Evolutionary conservation across 2,329 filamentous ascomycete genomes (phyloP).

Genomic region (Aspergillus luchuensis): DNA sequence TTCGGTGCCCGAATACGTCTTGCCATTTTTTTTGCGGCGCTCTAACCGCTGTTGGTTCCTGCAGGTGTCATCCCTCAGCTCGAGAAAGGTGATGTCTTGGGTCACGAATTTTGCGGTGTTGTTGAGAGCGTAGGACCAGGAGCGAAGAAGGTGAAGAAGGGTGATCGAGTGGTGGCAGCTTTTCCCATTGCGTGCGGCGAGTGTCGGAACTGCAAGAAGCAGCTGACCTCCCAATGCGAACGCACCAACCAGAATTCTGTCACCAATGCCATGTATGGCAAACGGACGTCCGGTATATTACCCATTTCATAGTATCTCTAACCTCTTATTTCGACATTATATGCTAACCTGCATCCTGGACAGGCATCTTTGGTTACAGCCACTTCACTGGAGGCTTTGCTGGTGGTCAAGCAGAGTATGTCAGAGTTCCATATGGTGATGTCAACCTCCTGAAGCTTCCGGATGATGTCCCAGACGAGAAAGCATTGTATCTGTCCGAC

Average conservation of each 20-base stretch:
- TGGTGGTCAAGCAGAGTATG: slow-evolving; percentile 84
- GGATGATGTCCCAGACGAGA: slow-evolving; percentile 79
- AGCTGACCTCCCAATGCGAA: slow-evolving; percentile 77
- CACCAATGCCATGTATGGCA: slow-evolving; percentile 75
- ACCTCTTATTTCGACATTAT: not conserved
- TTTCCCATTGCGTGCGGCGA: slow-evolving; percentile 74
- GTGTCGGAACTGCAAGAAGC: slow-evolving; percentile 78
- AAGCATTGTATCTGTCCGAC: slow-evolving; percentile 78
- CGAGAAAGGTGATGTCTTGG: slow-evolving; percentile 66
- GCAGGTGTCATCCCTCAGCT: slow-evolving; percentile 57
- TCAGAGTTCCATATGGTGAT: slow-evolving; percentile 77
- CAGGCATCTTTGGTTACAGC: slow-evolving; percentile 68
- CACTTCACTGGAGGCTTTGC: slow-evolving; percentile 83
- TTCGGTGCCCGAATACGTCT: too few relatives aligned
- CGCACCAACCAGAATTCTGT: slow-evolving; percentile 74
- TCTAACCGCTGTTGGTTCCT: slow-evolving; percentile 14
- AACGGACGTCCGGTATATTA: slow-evolving; percentile 65
- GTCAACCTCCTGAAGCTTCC: slow-evolving; percentile 80
- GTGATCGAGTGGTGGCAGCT: slow-evolving; percentile 75
- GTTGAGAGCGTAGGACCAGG: slow-evolving; percentile 58
- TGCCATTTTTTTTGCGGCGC: not conserved
- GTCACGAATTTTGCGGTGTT: slow-evolving; percentile 58
- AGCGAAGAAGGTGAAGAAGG: slow-evolving; percentile 58
- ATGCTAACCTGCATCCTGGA: not conserved
- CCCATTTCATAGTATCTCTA: not conserved